These are phyloP conservation scores for Aspergillus persii DNA, from an alignment of 2,329 filamentous ascomycete species.

Conservation along the genomic window DNA sequence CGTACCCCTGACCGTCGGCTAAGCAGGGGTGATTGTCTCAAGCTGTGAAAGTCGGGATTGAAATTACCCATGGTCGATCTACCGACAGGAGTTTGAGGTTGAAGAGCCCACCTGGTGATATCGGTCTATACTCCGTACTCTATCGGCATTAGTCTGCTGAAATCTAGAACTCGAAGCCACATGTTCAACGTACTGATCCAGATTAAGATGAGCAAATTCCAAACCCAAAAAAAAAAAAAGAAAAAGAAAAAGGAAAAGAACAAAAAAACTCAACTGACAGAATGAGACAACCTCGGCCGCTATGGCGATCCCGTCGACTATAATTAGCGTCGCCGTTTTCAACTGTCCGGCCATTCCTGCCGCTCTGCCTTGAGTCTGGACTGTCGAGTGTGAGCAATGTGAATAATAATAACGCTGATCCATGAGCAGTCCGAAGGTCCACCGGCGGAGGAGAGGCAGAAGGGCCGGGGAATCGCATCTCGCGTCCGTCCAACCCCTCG, in stretches of 20 bases:
- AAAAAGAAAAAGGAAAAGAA: too few relatives aligned
- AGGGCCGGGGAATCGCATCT: background rate
- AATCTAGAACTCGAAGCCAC: too few relatives aligned
- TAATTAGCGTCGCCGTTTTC: background rate
- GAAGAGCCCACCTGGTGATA: background rate
- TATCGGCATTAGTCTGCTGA: background rate
- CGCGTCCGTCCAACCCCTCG: background rate
- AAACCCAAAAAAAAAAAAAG: too few relatives aligned
- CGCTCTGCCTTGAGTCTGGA: too few relatives aligned
- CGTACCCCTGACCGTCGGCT: background rate
- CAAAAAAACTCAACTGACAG: too few relatives aligned
- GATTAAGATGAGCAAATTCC: too few relatives aligned
- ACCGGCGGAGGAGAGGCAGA: too few relatives aligned
- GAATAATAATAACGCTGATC: too few relatives aligned
- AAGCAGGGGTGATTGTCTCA: background rate
- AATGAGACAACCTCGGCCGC: too few relatives aligned
- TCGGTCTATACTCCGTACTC: background rate
- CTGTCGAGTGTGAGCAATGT: too few relatives aligned
- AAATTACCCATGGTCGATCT: background rate
- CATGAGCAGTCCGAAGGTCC: too few relatives aligned
- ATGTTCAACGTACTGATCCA: too few relatives aligned
- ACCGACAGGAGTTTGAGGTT: background rate
- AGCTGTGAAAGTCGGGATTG: background rate
- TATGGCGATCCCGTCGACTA: background rate
- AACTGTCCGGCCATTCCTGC: background rate